Percentiles rank a stretch among this genome's conserved stretches.
These are phyloP conservation scores for Cotoneaster glaucophyllus DNA, from an alignment of 306 rosid genomes.

Conservation along the genomic window DNA sequence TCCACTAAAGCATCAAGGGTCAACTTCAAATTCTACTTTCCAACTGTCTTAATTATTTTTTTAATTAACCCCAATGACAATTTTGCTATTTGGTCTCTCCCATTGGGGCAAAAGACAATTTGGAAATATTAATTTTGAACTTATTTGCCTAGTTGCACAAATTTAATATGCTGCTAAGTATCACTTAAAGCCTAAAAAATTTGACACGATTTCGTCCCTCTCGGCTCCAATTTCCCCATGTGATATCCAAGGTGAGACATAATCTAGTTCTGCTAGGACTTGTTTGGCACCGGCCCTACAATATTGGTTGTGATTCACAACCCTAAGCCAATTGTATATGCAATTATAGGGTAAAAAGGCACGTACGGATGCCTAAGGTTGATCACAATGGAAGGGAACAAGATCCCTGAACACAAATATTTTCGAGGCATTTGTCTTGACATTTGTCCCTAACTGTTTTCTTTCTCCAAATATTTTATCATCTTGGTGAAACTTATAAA, in stretches of 20 bases:
- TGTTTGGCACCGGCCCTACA: constrained; percentile 69
- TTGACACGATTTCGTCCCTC: constrained; percentile 16
- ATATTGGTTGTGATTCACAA: constrained; percentile 41
- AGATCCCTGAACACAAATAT: constrained; percentile 43
- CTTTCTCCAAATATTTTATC: constrained; percentile 32
- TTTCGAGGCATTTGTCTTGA: constrained; percentile 45
- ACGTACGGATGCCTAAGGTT: constrained; percentile 32
- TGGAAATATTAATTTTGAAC: constrained; percentile 32
- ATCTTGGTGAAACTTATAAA: constrained; percentile 29
- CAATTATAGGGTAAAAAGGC: constrained; percentile 22
- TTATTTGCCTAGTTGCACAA: constrained; percentile 42
- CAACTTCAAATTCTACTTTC: constrained; percentile 16
- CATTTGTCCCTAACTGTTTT: constrained; percentile 68
- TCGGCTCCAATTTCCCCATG: constrained; percentile 30
- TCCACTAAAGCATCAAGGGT: background rate
- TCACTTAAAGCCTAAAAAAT: background rate
- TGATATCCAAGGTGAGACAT: constrained; percentile 45
- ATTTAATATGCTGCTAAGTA: background rate
- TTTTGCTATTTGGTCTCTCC: constrained; percentile 28
- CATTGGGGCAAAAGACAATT: constrained; percentile 33
- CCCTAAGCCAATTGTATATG: constrained; percentile 9
- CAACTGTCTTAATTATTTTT: constrained; percentile 35
- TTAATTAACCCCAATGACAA: constrained; percentile 29
- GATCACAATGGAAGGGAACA: constrained; percentile 46
- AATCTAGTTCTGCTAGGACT: constrained; percentile 26